These are phyloP conservation scores for Mallotus nudiflorus DNA, from an alignment of 345 rosid species.

Conservation along the genomic window DNA sequence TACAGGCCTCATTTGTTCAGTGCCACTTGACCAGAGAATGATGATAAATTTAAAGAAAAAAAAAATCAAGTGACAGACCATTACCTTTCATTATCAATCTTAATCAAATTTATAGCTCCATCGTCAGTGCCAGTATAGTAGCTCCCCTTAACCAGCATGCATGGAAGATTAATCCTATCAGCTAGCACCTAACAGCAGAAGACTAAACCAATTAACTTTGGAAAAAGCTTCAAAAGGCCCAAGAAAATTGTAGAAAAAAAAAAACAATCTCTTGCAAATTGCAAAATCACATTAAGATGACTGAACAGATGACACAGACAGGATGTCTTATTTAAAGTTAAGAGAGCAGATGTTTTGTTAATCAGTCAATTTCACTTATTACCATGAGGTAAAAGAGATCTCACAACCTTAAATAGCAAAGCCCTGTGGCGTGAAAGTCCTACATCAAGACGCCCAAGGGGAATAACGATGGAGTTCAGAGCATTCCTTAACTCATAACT, in stretches of 20 bases:
- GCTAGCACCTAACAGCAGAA: slow-evolving; percentile 71
- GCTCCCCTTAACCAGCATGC: slow-evolving; percentile 94
- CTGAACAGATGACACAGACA: background rate
- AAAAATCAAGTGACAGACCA: background rate
- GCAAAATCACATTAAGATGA: background rate
- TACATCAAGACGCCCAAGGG: slow-evolving; percentile 79
- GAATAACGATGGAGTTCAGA: slow-evolving; percentile 63
- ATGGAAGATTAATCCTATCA: slow-evolving; percentile 83
- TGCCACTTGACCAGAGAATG: background rate
- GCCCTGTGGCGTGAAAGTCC: slow-evolving; percentile 98
- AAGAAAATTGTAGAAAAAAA: background rate
- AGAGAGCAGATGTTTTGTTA: background rate
- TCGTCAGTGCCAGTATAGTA: slow-evolving; percentile 97
- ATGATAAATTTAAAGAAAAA: background rate
- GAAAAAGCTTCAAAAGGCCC: slow-evolving; percentile 12
- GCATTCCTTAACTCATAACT: slow-evolving; percentile 59
- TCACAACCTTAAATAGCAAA: slow-evolving; percentile 84
- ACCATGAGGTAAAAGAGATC: slow-evolving; percentile 12
- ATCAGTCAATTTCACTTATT: slow-evolving; percentile 9
- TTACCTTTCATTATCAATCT: slow-evolving; percentile 72
- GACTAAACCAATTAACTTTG: slow-evolving; percentile 24
- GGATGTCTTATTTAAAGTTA: background rate
- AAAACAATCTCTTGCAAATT: background rate
- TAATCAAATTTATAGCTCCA: slow-evolving; percentile 89
- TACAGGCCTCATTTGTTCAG: no score